A percentile compares a stretch with the other conserved stretches of the same genome.
Evolutionary conservation across 345 rosid genomes (phyloP).

Genomic region (Psidium guajava): DNA sequence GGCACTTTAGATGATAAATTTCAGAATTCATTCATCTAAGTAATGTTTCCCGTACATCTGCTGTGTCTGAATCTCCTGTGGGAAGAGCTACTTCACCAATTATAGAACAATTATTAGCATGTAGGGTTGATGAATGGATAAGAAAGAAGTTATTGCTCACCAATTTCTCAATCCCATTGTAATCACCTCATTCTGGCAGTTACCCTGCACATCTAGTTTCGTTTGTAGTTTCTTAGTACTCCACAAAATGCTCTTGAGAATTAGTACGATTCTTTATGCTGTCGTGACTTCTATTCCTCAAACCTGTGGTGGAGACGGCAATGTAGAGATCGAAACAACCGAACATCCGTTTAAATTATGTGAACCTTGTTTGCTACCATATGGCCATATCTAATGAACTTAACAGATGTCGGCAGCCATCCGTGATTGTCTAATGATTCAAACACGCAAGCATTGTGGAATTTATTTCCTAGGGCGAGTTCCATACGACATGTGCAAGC

Average conservation of each 20-base stretch:
- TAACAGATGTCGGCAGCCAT: not conserved
- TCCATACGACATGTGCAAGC: not conserved
- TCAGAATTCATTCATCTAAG: not conserved
- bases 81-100: not conserved
- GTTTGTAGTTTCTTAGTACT: not conserved
- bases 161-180: not conserved
- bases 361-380: not conserved
- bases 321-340: not conserved
- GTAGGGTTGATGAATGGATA: not conserved
- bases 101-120: not conserved
- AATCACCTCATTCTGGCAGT: not conserved
- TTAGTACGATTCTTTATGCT: not conserved
- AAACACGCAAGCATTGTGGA: not conserved
- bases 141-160: not conserved
- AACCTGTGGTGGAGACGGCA: not conserved
- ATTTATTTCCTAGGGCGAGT: not conserved
- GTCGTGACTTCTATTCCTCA: not conserved
- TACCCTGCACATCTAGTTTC: not conserved
- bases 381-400: not conserved
- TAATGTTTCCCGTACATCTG: not conserved
- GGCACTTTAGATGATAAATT: not conserved
- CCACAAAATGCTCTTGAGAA: not conserved
- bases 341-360: not conserved
- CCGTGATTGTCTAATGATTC: not conserved
- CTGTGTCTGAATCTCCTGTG: not conserved